Evolutionary conservation across 495 filamentous ascomycete genomes (phyloP).

Genomic region (Letharia columbiana): DNA sequence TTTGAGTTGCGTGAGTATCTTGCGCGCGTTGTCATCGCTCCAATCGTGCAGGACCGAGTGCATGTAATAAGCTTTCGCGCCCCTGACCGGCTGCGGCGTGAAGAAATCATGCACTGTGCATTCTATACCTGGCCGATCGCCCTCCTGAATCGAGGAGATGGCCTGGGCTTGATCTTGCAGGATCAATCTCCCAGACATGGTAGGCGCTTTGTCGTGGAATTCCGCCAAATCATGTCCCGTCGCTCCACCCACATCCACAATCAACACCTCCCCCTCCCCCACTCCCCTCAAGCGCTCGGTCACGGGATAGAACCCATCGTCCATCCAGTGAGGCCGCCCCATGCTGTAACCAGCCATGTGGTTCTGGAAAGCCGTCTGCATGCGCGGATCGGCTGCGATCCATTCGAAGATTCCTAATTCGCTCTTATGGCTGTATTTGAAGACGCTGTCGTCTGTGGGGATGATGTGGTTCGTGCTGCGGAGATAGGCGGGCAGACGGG

Average conservation of each 20-base stretch:
- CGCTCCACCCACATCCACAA: conserved; percentile 50
- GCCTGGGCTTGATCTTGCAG: conserved; percentile 41
- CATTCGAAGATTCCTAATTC: too few relatives aligned
- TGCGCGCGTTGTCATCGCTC: conserved; percentile 31
- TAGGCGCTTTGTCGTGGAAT: conserved; percentile 32
- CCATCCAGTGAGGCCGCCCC: conserved; percentile 40
- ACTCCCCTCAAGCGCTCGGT: conserved; percentile 26
- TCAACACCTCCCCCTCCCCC: conserved; percentile 26
- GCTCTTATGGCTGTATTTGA: too few relatives aligned
- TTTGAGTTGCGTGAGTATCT: conserved; percentile 33
- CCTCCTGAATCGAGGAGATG: conserved; percentile 23
- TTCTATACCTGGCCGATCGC: conserved; percentile 27
- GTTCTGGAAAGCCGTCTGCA: conserved; percentile 22
- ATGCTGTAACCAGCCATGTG: conserved; percentile 38
- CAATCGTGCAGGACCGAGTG: conserved; percentile 42
- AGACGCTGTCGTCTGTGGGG: too few relatives aligned
- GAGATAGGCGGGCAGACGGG: too few relatives aligned
- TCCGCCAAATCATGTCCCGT: conserved; percentile 42
- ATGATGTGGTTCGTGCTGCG: too few relatives aligned
- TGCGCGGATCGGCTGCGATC: background rate
- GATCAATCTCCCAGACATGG: conserved; percentile 36
- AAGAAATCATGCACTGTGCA: conserved; percentile 43
- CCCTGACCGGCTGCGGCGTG: conserved; percentile 40
- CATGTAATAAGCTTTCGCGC: conserved; percentile 40
- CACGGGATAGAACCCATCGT: conserved; percentile 41